phyloP scores from a whole-genome alignment of 2,329 filamentous ascomycete species.

The Aspergillus aculeatus region DNA sequence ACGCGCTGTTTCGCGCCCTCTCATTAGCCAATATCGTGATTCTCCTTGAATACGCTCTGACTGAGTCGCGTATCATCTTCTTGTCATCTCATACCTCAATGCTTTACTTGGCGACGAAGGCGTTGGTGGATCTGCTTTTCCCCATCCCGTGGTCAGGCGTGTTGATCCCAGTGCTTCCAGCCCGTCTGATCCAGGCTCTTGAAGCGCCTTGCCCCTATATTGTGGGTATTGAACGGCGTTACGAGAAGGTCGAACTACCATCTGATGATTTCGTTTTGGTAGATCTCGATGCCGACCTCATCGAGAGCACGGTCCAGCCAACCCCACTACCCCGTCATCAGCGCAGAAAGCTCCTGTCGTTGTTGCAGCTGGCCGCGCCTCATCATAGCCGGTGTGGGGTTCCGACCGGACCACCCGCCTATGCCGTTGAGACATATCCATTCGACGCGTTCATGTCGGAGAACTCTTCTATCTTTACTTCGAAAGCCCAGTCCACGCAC shows the following conservation, averaged over 20 bases:
- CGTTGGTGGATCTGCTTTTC: slow-evolving; percentile 81
- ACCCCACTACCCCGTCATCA: slow-evolving; percentile 80
- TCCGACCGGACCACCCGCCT: slow-evolving; percentile 81
- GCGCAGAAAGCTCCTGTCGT: slow-evolving; percentile 80
- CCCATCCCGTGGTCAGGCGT: slow-evolving; percentile 91
- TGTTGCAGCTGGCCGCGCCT: slow-evolving; percentile 86
- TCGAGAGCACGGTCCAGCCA: slow-evolving; percentile 80
- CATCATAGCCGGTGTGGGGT: slow-evolving; percentile 87
- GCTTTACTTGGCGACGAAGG: slow-evolving; percentile 88
- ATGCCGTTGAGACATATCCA: slow-evolving; percentile 89
- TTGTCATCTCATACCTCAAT: slow-evolving; percentile 94
- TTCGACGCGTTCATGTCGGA: slow-evolving; percentile 88
- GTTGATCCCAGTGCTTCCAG: slow-evolving; percentile 87
- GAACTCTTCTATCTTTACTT: slow-evolving; percentile 74
- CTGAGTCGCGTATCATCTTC: slow-evolving; percentile 93
- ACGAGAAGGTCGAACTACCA: slow-evolving; percentile 64
- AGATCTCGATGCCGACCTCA: slow-evolving; percentile 85
- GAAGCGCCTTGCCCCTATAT: slow-evolving; percentile 97
- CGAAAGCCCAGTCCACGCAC: slow-evolving; percentile 66
- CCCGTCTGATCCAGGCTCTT: slow-evolving; percentile 81
- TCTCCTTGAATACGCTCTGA: slow-evolving; percentile 87
- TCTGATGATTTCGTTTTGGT: slow-evolving; percentile 95
- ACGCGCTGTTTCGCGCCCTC: slow-evolving; percentile 84
- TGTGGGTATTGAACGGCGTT: slow-evolving; percentile 89
- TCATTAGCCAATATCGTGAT: slow-evolving; percentile 90